Base-by-base conservation (phyloP, 1,284 basidiomycete species). In the Melanopsichium pennsylvanicum region DNA sequence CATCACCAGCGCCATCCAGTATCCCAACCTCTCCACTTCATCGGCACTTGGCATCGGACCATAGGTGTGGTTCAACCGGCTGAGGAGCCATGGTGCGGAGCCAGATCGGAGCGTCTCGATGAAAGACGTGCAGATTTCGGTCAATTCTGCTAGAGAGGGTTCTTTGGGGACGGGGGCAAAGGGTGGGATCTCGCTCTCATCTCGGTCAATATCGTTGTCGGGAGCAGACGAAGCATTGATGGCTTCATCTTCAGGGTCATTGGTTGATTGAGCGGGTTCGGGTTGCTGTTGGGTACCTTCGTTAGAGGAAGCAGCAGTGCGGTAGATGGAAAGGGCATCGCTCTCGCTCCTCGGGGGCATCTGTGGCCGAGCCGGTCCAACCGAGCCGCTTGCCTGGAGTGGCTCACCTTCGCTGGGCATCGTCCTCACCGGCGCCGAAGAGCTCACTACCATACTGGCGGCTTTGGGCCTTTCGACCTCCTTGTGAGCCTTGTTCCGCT, bases 41-140 rank as follows among this genome's bases (percentile, higher is more conserved):
- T 66, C 48, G 2, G 67, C 60, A 21, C 47, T 44, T 4, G 75
- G 73, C 70, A 77, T 72, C 6, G 72, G 70, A 2, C 75, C 75
- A 33, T 76, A 77, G 11, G 73, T 70, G 54, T 72, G 86, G 78
- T 90, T 88, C 41, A 96, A 85, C 38, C 91, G 87, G 76, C 93
- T 91, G 4, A 92, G 86, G 31, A 96, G 88, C 90, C 93, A 95
- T 29, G 93, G 93, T 1, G 92, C 91, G 0, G 89, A 89, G 16
- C 91, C 91, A 3, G 86, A 87, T 61, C 89, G 85, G 9, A 96
- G 85, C 57, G 91, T 89, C 33, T 87, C 85, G 54, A 97, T 85
- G 79, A 97, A 97, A 9, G 84, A 82, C 36, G 86, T 87, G 81
- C 94, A 97, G 23, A 86, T 86, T 4, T 83, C 84, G 83, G 94